Conservation (phyloP, 78 protist genomes). For the Dictyostelium brefeldianum region DNA sequence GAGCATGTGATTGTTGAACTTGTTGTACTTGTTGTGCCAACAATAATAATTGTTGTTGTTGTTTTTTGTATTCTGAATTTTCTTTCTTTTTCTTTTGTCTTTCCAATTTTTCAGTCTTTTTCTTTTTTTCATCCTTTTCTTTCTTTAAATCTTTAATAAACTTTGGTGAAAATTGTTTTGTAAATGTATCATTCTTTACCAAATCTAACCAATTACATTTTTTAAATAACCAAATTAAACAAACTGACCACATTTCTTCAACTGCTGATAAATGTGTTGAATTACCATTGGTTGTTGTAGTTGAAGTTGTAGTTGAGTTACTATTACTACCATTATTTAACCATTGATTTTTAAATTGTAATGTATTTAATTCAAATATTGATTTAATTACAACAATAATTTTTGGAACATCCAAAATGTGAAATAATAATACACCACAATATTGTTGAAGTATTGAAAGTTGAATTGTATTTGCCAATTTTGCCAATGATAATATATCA, state of each 20-base stretch:
- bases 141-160: conserved; percentile 49
- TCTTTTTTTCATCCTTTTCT: conserved; percentile 61
- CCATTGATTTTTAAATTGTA: background rate
- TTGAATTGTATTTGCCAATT: conserved; percentile 29
- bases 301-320: background rate
- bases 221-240: conserved; percentile 49
- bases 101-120: conserved; percentile 11
- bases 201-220: conserved; percentile 52
- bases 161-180: conserved; percentile 31
- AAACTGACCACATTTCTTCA: conserved; percentile 53
- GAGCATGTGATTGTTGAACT: background rate
- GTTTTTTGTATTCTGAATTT: background rate
- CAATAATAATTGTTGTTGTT: background rate
- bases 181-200: background rate
- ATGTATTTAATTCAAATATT: background rate
- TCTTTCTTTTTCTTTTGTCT: conserved; percentile 20
- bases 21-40: background rate
- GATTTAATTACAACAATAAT: conserved; percentile 23
- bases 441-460: conserved; percentile 37
- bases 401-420: conserved; percentile 23
- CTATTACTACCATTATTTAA: too few relatives aligned
- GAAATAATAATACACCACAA: conserved; percentile 27
- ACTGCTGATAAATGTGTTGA: conserved; percentile 11
- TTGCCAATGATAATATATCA: conserved; percentile 40
- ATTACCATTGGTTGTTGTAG: background rate